Evolutionary conservation across 805 yeast genomes (phyloP).

Genomic region (Ogataea naganishii): DNA sequence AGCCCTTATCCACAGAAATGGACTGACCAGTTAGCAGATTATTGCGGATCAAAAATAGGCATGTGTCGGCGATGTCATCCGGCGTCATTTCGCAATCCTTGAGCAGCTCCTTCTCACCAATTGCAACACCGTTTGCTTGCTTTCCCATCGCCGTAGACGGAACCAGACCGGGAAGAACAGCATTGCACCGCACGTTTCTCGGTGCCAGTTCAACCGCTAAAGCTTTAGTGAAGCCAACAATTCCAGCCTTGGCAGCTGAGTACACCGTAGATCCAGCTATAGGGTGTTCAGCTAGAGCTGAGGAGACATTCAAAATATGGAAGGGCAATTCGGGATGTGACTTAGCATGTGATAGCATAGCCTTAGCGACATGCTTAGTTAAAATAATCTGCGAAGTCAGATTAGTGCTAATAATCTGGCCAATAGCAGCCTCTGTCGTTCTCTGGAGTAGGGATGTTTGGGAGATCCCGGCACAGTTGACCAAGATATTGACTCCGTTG

Average conservation of each 20-base stretch:
- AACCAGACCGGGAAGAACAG: conserved; percentile 61
- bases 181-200: conserved; percentile 48
- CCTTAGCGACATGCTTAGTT: conserved; percentile 40
- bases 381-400: conserved; percentile 53
- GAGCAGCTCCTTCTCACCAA: conserved; percentile 2
- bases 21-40: conserved; percentile 22
- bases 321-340: too few relatives aligned
- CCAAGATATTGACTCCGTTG: conserved; percentile 33
- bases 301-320: conserved; percentile 55
- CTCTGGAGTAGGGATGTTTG: conserved; percentile 43
- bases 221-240: conserved; percentile 51
- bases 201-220: conserved; percentile 53
- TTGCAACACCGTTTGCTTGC: conserved; percentile 3
- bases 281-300: conserved; percentile 42
- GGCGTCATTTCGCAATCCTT: conserved; percentile 9
- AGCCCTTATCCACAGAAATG: conserved; percentile 22
- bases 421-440: conserved; percentile 33
- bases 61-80: conserved; percentile 15
- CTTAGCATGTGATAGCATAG: too few relatives aligned
- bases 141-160: conserved; percentile 60
- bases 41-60: conserved; percentile 12
- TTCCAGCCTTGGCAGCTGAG: conserved; percentile 63
- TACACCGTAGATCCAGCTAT: conserved; percentile 58
- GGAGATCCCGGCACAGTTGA: conserved; percentile 63
- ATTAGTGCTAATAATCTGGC: conserved; percentile 42